Evolutionary conservation across 2,329 filamentous ascomycete species (phyloP), one percentile per base, ranked within the genome.

Genomic region (Diaporthe sp.): DNA sequence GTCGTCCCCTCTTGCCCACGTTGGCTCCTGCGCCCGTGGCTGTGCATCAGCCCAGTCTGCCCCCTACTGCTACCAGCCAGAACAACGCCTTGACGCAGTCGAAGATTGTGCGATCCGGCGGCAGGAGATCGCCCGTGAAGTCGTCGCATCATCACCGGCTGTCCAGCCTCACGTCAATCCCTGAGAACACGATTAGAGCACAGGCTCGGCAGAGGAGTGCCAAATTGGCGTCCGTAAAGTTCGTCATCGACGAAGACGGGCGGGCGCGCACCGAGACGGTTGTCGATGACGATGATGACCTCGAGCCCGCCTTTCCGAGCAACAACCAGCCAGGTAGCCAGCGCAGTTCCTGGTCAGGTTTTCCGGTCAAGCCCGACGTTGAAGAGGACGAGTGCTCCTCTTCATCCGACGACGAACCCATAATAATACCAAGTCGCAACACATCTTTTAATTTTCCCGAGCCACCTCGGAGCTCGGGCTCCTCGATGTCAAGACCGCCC

Each of bases 351-450:
- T 69, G 67, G 67, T 33, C 52, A 33, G 68, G 50, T 6, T 33
- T 69, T 8, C 45, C 72, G 19, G 45, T 50, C n/a, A 42, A 60
- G 35, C 61, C 68, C 15, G 70, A 67, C 25, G 38, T 12, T 7
- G 58, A 68, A 8, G 80, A 84, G 7, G 84, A 89, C 40, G 70
- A 61, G 15, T 87, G 88, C 61, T 87, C 87, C 3, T 91, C 89
- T 1, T 92, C 90, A 0, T 87, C 87, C 5, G 91, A 93, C 76
- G 91, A 92, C 71, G 91, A 92, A 73, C 90, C 89, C 17, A 92
- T 92, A 75, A 87, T 92, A 67, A 90, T 93, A 52, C 90, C 91
- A 40, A 92, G 90, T 80, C 86, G 90, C 57, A 89, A 87, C 75
- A 85, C 85, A 5, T 92, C 90, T 0, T 92, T 92, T 80, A 88